Base-by-base conservation (phyloP, 768 basidiomycete species). In the Lanmaoa pseudosensibilis region DNA sequence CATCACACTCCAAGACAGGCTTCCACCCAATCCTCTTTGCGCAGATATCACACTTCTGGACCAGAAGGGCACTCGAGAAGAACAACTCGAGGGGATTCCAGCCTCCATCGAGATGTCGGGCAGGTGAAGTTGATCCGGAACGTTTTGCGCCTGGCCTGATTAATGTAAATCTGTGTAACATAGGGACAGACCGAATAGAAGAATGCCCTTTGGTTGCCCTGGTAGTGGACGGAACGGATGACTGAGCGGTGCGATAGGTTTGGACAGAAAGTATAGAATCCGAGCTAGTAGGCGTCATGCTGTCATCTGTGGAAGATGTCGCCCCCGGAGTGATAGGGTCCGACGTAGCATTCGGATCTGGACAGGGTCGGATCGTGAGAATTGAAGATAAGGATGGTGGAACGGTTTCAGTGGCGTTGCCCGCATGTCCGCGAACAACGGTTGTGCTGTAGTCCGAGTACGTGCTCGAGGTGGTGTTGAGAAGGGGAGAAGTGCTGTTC, bases 161-260 rank as follows among this genome's bases (percentile, higher is more conserved):
- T 33, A 94, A 79, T 21, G 92, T 88, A 77, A 95, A 95, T 18
- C 94, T 87, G 69, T 94, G 93, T 3, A 92, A 79, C 50, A 86
- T 77, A 0, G 84, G 79, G 1, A 80, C 61, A 4, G 81, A 75
- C 36, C 77, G 76, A 46, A 87, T 79, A 8, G 87, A 88, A 2
- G 88, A 90, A 19, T 88, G 85, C 12, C 88, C 90, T 61, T 90
- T 87, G 0, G 90, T 92, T 5, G 90, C 90, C 16, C 77, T 78
- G 2, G 89, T 81, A 37, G 78, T 76, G 2, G 84, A 85, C 5
- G 74, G 73, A 30, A 75, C 62, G 3, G 78, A 78, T 25, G 76
- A 73, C 23, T 78, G 74, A 10, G 87, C 86, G 7, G 88, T 90
- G 60, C 83, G 82, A 69, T 86, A 88, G 3, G 83, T 69, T 50